phyloP scores from a whole-genome alignment of 164 flowering plant species.

The Stephania cephalantha region DNA sequence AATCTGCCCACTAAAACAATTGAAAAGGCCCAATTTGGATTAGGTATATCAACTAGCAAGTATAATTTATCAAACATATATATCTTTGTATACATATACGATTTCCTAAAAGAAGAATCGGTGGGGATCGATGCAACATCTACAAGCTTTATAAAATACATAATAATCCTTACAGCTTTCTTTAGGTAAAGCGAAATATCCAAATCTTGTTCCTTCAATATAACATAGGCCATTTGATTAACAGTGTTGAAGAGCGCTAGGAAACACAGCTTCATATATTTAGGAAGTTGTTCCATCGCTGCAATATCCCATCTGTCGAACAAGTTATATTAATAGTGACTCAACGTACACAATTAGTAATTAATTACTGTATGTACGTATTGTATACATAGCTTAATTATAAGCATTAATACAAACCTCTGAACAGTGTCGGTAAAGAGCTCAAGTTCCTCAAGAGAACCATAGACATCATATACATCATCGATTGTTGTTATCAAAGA shows the following conservation, averaged over 20 bases:
- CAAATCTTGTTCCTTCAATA: conserved; percentile 21
- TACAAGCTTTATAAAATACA: too few species aligned
- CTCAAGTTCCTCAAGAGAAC: conserved; percentile 33
- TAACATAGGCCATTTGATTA: conserved; percentile 33
- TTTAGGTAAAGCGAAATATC: conserved; percentile 15
- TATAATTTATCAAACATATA: too few species aligned
- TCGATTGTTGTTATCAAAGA: conserved; percentile 30
- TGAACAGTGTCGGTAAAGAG: conserved; percentile 32
- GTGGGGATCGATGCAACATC: too few species aligned
- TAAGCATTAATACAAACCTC: conserved; percentile 19
- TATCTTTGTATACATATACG: too few species aligned
- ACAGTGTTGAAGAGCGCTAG: conserved; percentile 35
- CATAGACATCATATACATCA: conserved; percentile 45
- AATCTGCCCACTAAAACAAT: conserved; percentile 38
- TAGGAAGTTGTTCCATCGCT: conserved; percentile 29
- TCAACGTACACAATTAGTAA: background rate
- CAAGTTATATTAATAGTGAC: background rate
- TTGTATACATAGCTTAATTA: too few species aligned
- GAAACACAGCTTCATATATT: conserved; percentile 38
- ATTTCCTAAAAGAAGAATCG: too few species aligned
- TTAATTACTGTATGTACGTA: too few species aligned
- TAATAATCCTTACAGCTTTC: conserved; percentile 19
- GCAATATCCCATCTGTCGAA: conserved; percentile 38
- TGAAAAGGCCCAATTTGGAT: background rate
- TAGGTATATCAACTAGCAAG: background rate